Base-by-base conservation (phyloP, 108 stramenopile species). In the Bacterosira constricta region DNA sequence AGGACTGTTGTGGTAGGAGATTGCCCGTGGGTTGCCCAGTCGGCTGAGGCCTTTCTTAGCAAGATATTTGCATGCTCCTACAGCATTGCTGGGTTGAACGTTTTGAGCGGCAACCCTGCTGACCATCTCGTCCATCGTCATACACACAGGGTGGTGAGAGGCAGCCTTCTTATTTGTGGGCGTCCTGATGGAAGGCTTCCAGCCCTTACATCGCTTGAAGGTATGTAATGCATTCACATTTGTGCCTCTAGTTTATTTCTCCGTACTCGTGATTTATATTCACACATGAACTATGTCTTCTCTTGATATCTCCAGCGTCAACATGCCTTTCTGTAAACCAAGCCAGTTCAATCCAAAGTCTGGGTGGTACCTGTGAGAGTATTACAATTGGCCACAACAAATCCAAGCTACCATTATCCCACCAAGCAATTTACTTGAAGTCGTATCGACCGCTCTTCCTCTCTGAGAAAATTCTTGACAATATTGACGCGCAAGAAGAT, bases 1-100 rank as follows among this genome's bases (percentile, higher is more conserved):
- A 83, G 88, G n/a, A 88, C 88, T 54, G 79, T 88, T 8, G 88
- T 88, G 4, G 45, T 88, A 21, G 88, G 75, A 21, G 88, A 88
- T 59, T 69, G 68, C 25, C 84, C 88, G 20, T 84, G 83, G 81
- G 83, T 88, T 9, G 73, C 82, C 35, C 85, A 86, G 56, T 37
- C 76, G 15, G 81, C 80, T 1, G 88, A 88, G 20, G 83, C 77
- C 1, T 88, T 84, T 66, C 55, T 84, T 11, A 80, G 77, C 54
- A 88, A 88, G 76, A 80, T 86, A 32, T 88, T 86, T 52, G 69
- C 83, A 17, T 77, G 76, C 35, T 79, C 85, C 9, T 88, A 84
- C 74, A 66, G 71, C 46, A 84, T 88, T 39, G 71, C 79, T 10
- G 69, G 81, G 15, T 37, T 85, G 12, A 83, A 82, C 45, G 88